phyloP scores from a whole-genome alignment of 352 stramenopile genomes.

The Halophytophthora batemanensis region DNA sequence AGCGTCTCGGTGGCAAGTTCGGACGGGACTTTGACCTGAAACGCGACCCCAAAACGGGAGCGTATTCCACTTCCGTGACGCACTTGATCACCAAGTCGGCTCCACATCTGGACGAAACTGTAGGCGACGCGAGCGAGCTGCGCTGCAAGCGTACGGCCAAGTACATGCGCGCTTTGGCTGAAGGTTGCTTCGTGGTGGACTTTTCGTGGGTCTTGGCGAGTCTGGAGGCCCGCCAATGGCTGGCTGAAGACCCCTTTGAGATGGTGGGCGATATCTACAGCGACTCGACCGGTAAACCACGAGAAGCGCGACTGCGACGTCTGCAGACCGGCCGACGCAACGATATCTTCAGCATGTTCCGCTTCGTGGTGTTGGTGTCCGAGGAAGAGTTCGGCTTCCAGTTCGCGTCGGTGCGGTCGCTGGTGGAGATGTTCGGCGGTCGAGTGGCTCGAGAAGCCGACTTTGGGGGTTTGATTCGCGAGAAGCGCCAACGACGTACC shows the following conservation, averaged over 20 bases:
- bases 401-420: slow-evolving; percentile 45
- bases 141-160: slow-evolving; percentile 83
- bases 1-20: slow-evolving; percentile 62
- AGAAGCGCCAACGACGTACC: slow-evolving; percentile 28
- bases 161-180: slow-evolving; percentile 81
- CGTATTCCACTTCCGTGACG: slow-evolving; percentile 58
- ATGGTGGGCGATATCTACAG: slow-evolving; percentile 82
- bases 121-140: slow-evolving; percentile 11
- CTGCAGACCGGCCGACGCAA: slow-evolving; percentile 53
- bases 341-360: slow-evolving; percentile 74
- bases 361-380: slow-evolving; percentile 72
- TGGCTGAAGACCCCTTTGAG: slow-evolving; percentile 70
- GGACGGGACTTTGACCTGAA: slow-evolving; percentile 70
- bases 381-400: slow-evolving; percentile 74
- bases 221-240: slow-evolving; percentile 54
- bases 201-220: slow-evolving; percentile 75
- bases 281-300: slow-evolving; percentile 61
- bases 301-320: slow-evolving; percentile 50
- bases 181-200: slow-evolving; percentile 74
- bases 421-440: slow-evolving; percentile 74
- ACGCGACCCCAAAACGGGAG: slow-evolving; percentile 35
- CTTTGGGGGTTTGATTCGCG: slow-evolving; percentile 20
- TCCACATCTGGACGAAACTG: slow-evolving; percentile 13
- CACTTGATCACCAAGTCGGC: slow-evolving; percentile 75
- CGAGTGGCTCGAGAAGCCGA: slow-evolving; percentile 32